A percentile compares a stretch with the other conserved stretches of the same genome.
Conservation (phyloP, 1,284 basidiomycete species). For the Cerioporus squamosus region DNA sequence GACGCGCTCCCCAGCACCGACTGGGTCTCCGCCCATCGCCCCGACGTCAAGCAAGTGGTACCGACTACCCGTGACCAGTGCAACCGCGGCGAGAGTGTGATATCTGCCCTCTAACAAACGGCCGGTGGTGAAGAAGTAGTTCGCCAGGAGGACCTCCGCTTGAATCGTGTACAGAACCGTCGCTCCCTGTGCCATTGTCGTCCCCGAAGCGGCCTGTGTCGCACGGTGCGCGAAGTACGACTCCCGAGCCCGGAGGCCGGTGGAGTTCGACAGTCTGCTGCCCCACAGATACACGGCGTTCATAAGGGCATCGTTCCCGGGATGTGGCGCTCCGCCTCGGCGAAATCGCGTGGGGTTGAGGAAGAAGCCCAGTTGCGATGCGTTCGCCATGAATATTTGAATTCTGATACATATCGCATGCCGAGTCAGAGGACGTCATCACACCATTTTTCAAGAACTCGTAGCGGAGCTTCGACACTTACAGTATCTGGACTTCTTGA, state of each 20-base stretch:
- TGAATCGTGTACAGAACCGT: conserved; percentile 40
- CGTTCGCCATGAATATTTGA: conserved; percentile 41
- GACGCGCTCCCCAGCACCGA: conserved; percentile 46
- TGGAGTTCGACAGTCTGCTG: conserved; percentile 24
- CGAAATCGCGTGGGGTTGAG: conserved; percentile 39
- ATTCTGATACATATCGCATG: conserved; percentile 3
- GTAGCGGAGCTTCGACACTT: not conserved
- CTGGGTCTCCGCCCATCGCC: conserved; percentile 15
- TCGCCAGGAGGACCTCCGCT: conserved; percentile 48
- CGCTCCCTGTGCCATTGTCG: conserved; percentile 33
- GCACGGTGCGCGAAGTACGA: conserved; percentile 31
- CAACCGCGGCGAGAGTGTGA: conserved; percentile 44
- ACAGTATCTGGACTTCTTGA: conserved; percentile 16
- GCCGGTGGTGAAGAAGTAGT: conserved; percentile 47
- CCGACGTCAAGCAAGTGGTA: conserved; percentile 35
- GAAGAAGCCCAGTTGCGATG: conserved; percentile 45
- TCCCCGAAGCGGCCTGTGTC: conserved; percentile 33
- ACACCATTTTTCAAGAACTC: not conserved
- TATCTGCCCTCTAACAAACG: conserved; percentile 47
- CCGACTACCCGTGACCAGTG: conserved; percentile 41
- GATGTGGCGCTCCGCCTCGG: not conserved
- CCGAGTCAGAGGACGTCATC: not conserved
- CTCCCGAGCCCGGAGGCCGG: conserved; percentile 22
- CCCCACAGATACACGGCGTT: conserved; percentile 32
- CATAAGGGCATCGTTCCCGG: conserved; percentile 13